Evolutionary conservation across 176 grass and related monocot species (phyloP), one percentile per base, ranked within the genome.

Genomic region (Raddia guianensis): DNA sequence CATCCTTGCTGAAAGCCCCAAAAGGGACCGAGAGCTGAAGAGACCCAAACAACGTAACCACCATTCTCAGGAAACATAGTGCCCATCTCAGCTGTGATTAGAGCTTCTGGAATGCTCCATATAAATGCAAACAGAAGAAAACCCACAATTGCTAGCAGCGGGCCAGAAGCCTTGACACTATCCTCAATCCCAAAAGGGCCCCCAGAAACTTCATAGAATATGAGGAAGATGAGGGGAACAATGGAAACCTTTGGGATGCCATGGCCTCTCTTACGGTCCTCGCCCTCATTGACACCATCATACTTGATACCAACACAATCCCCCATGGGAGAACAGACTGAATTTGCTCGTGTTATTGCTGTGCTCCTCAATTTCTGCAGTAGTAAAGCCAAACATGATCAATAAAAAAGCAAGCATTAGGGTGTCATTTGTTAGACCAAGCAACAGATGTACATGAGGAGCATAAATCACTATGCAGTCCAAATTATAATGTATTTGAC

Each of bases 1-100:
- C 95, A 98, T 19, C 95, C 95, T 92, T 94, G 92, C 76, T 94
- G 95, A 85, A 98, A 98, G 57, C 92, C 92, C 95, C 95, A 94
- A 46, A 90, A 98, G 4, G 95, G 90, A 0, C 95, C 92, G 21
- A 98, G 79, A 68, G 95, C 92, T 8, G 91, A 90, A 50, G 92
- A 87, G 66, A 94, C 95, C 95, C 92, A 98, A 47, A 92, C 87
- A 9, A 98, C 95, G 33, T 94, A 98, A 10, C 95, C 95, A 46
- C 92, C 90, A 70, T 94, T 94, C 59, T 98, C 92, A 3, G 90
- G 92, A 70, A 97, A 94, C 95, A 98, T 98, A 12, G 92, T 98
- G 27, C 92, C 92, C 89, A 98, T 82, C 87, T 98, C 95, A 34
- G 90, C 95, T 20, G 95, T 98, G 80, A 98, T 94, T 46, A 98